Evolutionary conservation across 768 basidiomycete genomes (phyloP).

Genomic region (Tricholoma furcatifolium): DNA sequence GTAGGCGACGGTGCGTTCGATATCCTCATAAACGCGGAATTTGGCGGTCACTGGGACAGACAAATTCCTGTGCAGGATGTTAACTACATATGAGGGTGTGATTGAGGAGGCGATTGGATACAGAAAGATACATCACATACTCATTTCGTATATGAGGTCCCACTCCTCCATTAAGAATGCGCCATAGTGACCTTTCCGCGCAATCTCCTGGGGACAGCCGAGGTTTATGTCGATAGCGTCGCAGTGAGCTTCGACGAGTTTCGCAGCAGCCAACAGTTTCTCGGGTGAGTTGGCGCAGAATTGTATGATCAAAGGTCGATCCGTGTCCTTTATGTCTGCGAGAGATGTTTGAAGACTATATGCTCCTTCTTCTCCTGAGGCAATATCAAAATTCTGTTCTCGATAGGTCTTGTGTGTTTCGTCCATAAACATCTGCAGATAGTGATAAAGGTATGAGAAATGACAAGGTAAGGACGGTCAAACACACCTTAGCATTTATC

Average conservation of each 20-base stretch:
- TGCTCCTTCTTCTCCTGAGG: constrained; percentile 60
- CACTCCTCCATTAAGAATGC: constrained; percentile 93
- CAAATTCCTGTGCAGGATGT: constrained; percentile 79
- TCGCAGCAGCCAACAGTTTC: constrained; percentile 46
- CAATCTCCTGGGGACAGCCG: constrained; percentile 95
- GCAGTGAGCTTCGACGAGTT: too few species aligned
- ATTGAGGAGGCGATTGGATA: neutral
- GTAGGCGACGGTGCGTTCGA: constrained; percentile 89
- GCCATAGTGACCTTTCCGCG: constrained; percentile 82
- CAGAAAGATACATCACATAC: constrained; percentile 37
- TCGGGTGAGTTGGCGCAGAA: constrained; percentile 93
- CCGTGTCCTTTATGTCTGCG: constrained; percentile 29
- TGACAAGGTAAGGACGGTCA: neutral
- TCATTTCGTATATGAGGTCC: constrained; percentile 79
- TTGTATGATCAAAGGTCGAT: constrained; percentile 87
- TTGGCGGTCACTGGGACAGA: too few species aligned
- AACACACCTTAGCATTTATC: constrained; percentile 85
- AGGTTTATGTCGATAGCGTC: constrained; percentile 25
- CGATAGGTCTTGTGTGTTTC: constrained; percentile 34
- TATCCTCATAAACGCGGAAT: constrained; percentile 45
- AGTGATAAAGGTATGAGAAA: neutral
- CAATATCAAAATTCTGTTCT: too few species aligned
- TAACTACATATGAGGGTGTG: constrained; percentile 49
- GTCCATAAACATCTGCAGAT: neutral
- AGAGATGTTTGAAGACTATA: neutral